phyloP scores from a whole-genome alignment of 2,329 filamentous ascomycete genomes.

The Neonectria hederae region DNA sequence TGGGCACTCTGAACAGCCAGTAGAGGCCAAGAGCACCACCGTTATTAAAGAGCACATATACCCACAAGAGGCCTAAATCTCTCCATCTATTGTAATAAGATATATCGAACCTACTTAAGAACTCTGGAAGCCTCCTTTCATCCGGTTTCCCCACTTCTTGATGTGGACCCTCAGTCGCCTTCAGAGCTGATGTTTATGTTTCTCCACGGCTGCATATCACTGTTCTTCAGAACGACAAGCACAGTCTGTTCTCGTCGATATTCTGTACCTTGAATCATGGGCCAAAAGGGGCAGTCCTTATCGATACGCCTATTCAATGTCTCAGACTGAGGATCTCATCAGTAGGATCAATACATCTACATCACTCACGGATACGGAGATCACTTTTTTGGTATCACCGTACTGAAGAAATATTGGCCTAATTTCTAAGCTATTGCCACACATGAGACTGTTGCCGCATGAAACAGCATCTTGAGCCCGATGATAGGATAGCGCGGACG shows the following conservation, averaged over 20 bases:
- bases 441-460: no score
- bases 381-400: no score
- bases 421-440: no score
- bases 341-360: constrained; percentile 15
- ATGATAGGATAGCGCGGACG: no score
- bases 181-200: constrained; percentile 5
- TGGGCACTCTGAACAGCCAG: constrained; percentile 52
- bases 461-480: no score
- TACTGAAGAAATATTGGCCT: no score
- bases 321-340: constrained; percentile 2
- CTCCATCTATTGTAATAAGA: constrained; percentile 62
- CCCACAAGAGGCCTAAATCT: constrained; percentile 64
- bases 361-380: background rate
- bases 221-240: background rate
- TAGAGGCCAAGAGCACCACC: constrained; percentile 58
- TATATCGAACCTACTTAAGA: constrained; percentile 52
- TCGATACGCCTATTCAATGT: constrained; percentile 9
- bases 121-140: constrained; percentile 36
- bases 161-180: background rate
- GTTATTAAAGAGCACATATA: constrained; percentile 61
- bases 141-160: background rate
- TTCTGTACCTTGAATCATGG: constrained; percentile 10
- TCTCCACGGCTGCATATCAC: background rate
- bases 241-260: constrained; percentile 9
- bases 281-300: constrained; percentile 1